Evolutionary conservation across 2,329 filamentous ascomycete genomes (phyloP).

Genomic region (Fusarium nanum): DNA sequence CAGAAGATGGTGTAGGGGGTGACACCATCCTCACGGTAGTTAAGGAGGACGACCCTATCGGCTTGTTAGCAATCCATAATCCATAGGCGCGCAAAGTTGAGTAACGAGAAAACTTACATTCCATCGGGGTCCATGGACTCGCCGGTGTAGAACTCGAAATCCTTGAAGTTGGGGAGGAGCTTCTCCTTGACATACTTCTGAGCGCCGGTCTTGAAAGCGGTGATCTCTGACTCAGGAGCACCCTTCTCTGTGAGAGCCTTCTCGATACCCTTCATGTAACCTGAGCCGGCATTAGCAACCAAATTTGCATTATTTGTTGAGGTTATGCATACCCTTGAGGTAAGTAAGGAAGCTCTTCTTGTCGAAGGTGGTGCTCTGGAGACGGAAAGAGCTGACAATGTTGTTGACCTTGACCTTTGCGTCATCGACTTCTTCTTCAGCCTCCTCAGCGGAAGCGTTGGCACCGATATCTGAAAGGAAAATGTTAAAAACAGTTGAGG

Average conservation of each 20-base stretch:
- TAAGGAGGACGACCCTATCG: conserved; percentile 84
- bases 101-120: conserved; percentile 73
- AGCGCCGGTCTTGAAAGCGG: conserved; percentile 83
- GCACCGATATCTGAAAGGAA: conserved; percentile 79
- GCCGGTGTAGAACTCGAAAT: conserved; percentile 95
- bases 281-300: conserved; percentile 56
- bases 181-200: conserved; percentile 81
- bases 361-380: conserved; percentile 81
- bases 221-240: conserved; percentile 73
- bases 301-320: neutral
- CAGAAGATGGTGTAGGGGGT: conserved; percentile 92
- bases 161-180: conserved; percentile 87
- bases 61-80: conserved; percentile 12
- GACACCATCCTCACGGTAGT: conserved; percentile 96
- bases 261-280: conserved; percentile 94
- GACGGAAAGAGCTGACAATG: conserved; percentile 91
- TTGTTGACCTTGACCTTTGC: conserved; percentile 83
- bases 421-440: conserved; percentile 80
- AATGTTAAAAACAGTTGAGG: conserved; percentile 20
- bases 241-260: conserved; percentile 71
- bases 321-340: conserved; percentile 77
- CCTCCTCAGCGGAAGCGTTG: conserved; percentile 96
- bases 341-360: conserved; percentile 88
- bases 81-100: neutral
- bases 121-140: conserved; percentile 92